Evolutionary conservation across 257 asterid species (phyloP).

Genomic region (Solanum gandarillasii): DNA sequence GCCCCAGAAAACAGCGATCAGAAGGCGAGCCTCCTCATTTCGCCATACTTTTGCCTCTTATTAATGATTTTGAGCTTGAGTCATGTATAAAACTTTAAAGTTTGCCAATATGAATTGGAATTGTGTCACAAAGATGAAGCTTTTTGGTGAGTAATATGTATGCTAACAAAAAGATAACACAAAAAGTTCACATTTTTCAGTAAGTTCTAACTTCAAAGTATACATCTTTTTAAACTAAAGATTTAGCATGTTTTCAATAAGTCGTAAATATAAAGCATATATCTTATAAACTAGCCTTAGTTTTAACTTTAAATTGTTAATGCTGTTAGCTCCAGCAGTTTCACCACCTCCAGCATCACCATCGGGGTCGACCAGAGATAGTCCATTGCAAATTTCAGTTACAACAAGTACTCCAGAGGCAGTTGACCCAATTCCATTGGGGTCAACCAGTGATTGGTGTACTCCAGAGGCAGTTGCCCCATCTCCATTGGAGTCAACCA

Average conservation of each 20-base stretch:
- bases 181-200: neutral
- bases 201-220: neutral
- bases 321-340: neutral
- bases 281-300: neutral
- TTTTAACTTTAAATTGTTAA: neutral
- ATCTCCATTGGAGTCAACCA: neutral
- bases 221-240: neutral
- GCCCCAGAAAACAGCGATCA: neutral
- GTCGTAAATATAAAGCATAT: neutral
- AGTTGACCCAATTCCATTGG: neutral
- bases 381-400: neutral
- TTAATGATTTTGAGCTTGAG: neutral
- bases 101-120: neutral
- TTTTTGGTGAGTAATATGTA: neutral
- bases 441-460: neutral
- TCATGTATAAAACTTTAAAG: neutral
- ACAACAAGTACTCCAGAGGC: neutral
- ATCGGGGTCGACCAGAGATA: neutral
- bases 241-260: neutral
- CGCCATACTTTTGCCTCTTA: neutral
- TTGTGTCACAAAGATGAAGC: neutral
- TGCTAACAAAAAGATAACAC: neutral
- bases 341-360: neutral
- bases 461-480: neutral
- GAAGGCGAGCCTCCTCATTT: neutral